phyloP scores from a whole-genome alignment of 1,139 yeast genomes.

The Blastobotrys serpentis region DNA sequence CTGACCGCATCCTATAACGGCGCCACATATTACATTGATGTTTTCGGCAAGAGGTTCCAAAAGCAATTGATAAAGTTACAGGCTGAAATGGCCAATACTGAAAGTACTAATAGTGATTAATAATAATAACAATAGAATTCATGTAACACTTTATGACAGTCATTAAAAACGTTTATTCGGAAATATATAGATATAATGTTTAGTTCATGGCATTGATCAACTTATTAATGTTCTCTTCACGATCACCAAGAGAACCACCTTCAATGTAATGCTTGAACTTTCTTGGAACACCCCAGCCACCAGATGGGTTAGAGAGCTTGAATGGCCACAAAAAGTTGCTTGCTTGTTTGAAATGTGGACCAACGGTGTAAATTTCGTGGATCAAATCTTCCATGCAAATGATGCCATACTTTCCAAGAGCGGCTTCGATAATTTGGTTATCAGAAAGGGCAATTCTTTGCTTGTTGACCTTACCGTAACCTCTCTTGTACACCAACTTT shows the following conservation, averaged over 20 bases:
- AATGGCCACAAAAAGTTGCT: conserved; percentile 99
- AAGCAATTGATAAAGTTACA: conserved; percentile 75
- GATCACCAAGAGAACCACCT: conserved; percentile 99
- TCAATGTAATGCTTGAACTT: conserved; percentile 99
- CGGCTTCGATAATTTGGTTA: conserved; percentile 90
- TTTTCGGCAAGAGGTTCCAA: conserved; percentile 77
- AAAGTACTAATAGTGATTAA: neutral
- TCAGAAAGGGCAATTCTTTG: conserved; percentile 96
- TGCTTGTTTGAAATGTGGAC: conserved; percentile 99
- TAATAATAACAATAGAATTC: too few relatives aligned
- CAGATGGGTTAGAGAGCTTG: conserved; percentile 98
- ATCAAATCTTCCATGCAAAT: conserved; percentile 94
- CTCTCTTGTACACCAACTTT: conserved; percentile 98
- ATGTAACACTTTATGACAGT: too few relatives aligned
- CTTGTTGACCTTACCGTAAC: conserved; percentile 98
- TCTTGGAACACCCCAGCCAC: conserved; percentile 99
- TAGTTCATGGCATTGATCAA: conserved; percentile 63
- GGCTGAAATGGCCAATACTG: conserved; percentile 52
- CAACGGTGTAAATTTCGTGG: conserved; percentile 98
- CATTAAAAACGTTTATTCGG: neutral
- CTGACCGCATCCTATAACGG: conserved; percentile 85
- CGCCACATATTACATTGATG: conserved; percentile 89
- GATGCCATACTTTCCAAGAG: conserved; percentile 95
- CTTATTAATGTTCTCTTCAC: conserved; percentile 97
- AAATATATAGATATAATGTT: neutral